Base-by-base conservation (phyloP, 2,329 filamentous ascomycete genomes). In the Verticillium albo-atrum region DNA sequence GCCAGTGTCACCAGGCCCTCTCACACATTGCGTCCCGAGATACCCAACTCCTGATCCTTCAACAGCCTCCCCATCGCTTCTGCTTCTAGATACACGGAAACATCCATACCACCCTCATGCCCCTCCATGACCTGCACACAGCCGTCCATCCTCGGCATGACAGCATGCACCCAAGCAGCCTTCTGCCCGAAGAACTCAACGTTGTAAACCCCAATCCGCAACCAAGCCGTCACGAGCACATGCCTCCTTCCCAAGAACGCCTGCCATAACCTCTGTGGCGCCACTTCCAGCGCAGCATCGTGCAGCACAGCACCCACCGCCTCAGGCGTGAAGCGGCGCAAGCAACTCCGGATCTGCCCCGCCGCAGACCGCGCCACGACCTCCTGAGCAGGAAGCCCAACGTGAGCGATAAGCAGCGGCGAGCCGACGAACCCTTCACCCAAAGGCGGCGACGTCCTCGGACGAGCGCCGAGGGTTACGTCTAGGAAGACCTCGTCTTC, bases 261-360 rank as follows among this genome's bases (percentile, higher is more conserved):
- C 60, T 78, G 74, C 80, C 79, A 82, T 17, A 82, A 61, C 6
- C 79, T 70, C 66, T 82, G 79, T 0, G 80, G 79, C 12, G 72
- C 72, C 12, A 71, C 62, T 63, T 82, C 79, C 58, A 75, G 68
- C 3, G 76, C 75, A 10, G 71, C 70, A 55, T 78, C 75, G 58
- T 81, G 75, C 3, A 82, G 64, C 34, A 75, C 66, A 3, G 75
- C 73, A 0, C 68, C 71, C 2, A 82, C 65, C 0, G 71, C 71
- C 4, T 71, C 69, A 0, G 71, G 68, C 0, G 72, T 75, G 60
- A 79, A 79, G 1, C 26, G 64, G 4, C 64, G 57, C 52, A 80
- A 64, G 7, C 68, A 74, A 1, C 62, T 20, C 3, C 77, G 69
- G 25, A 82, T 75, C 15, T 58, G 52, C 6, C 64, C 60, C 3